Evolutionary conservation across 2,329 filamentous ascomycete species (phyloP).

Genomic region (Alternaria brassicae): DNA sequence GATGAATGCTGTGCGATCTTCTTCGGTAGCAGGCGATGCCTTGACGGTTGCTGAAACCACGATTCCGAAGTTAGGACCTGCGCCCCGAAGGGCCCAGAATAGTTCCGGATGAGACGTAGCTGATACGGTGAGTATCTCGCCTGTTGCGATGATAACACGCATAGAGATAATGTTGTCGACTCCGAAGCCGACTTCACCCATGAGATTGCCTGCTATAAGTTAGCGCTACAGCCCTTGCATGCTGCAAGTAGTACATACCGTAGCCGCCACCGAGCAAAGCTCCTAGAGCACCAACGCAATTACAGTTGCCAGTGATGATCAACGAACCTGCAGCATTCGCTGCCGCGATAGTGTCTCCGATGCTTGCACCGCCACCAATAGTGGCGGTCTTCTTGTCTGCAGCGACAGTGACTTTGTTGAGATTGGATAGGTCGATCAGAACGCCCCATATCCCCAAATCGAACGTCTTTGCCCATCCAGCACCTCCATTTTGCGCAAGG

Average conservation of each 20-base stretch:
- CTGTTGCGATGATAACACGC: slow-evolving; percentile 37
- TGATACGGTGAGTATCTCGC: slow-evolving; percentile 41
- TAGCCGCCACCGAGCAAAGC: slow-evolving; percentile 60
- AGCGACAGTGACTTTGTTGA: slow-evolving; percentile 36
- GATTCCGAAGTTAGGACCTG: slow-evolving; percentile 46
- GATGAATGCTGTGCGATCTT: slow-evolving; percentile 36
- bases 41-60: slow-evolving; percentile 49
- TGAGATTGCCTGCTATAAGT: slow-evolving; percentile 54
- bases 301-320: slow-evolving; percentile 42
- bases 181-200: slow-evolving; percentile 61
- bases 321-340: slow-evolving; percentile 47
- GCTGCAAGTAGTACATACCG: slow-evolving; percentile 33
- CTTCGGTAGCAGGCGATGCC: slow-evolving; percentile 38
- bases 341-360: slow-evolving; percentile 48
- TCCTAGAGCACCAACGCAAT: slow-evolving; percentile 41
- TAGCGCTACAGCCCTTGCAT: neutral
- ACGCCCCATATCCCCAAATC: slow-evolving; percentile 31
- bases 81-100: slow-evolving; percentile 50
- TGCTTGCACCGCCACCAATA: slow-evolving; percentile 45
- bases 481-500: slow-evolving; percentile 38
- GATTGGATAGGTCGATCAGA: slow-evolving; percentile 38
- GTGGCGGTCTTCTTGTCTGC: slow-evolving; percentile 33
- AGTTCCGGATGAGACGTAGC: slow-evolving; percentile 34
- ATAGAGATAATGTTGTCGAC: slow-evolving; percentile 57
- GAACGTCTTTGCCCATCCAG: slow-evolving; percentile 39